Evolutionary conservation across 108 stramenopile genomes (phyloP), one percentile per base, ranked within the genome.

Genomic region (Nitzschia putrida): DNA sequence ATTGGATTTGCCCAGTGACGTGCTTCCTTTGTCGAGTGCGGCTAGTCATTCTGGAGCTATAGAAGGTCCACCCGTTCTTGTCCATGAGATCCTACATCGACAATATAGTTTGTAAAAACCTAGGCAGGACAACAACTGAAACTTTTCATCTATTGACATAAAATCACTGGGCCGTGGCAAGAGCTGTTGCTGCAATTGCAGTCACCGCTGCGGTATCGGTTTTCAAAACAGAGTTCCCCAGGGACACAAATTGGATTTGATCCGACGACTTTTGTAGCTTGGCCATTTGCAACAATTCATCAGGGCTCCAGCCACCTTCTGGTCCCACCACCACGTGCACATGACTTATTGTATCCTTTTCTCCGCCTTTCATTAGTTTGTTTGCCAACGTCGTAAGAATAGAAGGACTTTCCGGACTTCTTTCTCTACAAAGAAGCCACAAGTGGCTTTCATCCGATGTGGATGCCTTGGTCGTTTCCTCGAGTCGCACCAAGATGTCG

Each of bases 271-370:
- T 12, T 50, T 21, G 57, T 38, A 50, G 41, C 66, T 45, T 26
- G 41, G 29, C 47, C 56, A 57, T 57, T 63, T 41, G 52, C 40
- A 39, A 45, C 56, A 90, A 78, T 64, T 94, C 92, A 8, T 64
- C 69, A n/a, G 60, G 52, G 58, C 86, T 88, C 92, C 92, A 94
- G 26, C 92, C 92, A 8, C 92, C 92, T 73, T 94, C 92, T 16
- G 92, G 92, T 21, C 92, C 92, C 12, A 94, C 71, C 9, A 94
- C 39, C 24, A 89, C 78, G 37, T 83, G 76, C 39, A 88, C 68
- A 63, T 45, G 7, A 43, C 16, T 7, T 57, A 16, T 42, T 43
- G 51, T 7, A 22, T n/a, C 13, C 8, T 41, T 34, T 40, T 50
- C 54, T 25, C 29, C 13, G 7, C 42, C 66, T 14, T 69, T 26